Base-by-base conservation (phyloP, 371 early-diverging fungal genomes). In the Mucor circinelloides region DNA sequence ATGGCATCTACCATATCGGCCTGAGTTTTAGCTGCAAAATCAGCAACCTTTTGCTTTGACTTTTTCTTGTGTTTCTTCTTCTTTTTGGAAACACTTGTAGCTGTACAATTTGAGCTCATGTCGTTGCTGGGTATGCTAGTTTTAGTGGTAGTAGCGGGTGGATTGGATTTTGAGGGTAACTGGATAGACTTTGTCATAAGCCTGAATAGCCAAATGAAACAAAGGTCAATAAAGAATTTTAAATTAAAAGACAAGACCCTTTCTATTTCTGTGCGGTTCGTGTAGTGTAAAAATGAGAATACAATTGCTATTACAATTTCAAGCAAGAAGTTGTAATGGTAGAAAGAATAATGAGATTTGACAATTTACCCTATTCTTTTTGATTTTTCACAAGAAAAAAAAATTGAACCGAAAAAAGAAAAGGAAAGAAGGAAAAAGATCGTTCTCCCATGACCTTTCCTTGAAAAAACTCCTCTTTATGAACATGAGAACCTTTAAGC, bases 131-230 rank as follows among this genome's bases (percentile, higher is more conserved):
- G 40, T 64, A 64, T 64, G 55, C 34, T 50, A 28, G 25, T 46
- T 40, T 57, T 19, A 8, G 13, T 64, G 34, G 48, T 40, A 12
- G 42, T 59, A 44, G 36, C 34, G 21, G 38, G 7, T 60, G 55
- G 59, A 36, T 19, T 25, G 27, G 59, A 15, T 23, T 52, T 44
- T 28, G 42, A 57, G 32, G 52, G 56, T 68, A 64, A 61, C 58
- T 72, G 68, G 56, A 67, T 64, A 40, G 65, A 68, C 58, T 72
- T 72, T 60, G 72, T 72, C 72, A 72, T 72, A 64, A 64, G 65
- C 59, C 65, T 50, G 52, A 59, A 58, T 38, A 67, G 67, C 67
- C 64, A 71, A 67, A 71, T 67, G 60, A 67, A 60, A 46, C 71
- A 67, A 54, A 71, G 36, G 66, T 71, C 67, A 36, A 59, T 54